Percentiles rank a stretch among this genome's conserved stretches.
Evolutionary conservation across 441 rosid genomes (phyloP).

Genomic region (Erodium moschatum): DNA sequence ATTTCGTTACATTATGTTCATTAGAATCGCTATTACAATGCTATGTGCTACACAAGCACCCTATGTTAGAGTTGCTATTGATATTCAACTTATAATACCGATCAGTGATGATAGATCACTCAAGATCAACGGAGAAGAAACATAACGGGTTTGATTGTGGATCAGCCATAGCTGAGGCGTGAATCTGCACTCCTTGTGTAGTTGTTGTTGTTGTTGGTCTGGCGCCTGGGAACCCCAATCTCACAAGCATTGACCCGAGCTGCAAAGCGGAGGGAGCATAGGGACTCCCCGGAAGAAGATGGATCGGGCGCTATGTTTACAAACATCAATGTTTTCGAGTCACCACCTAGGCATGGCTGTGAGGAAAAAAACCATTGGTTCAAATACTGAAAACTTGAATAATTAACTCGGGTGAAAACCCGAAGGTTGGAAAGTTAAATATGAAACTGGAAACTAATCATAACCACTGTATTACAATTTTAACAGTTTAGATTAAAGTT

Average conservation of each 20-base stretch:
- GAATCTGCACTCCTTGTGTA: conserved; percentile 13
- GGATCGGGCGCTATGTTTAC: conserved; percentile 23
- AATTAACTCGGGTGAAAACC: too few relatives aligned
- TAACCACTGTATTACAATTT: too few relatives aligned
- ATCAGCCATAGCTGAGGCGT: conserved; percentile 23
- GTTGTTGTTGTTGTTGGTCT: background rate
- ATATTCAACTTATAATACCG: background rate
- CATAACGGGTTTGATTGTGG: background rate
- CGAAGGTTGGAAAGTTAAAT: too few relatives aligned
- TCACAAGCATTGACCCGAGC: conserved; percentile 26
- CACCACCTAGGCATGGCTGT: conserved; percentile 29
- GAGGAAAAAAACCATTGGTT: background rate
- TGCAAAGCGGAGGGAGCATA: conserved; percentile 26
- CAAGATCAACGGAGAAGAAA: background rate
- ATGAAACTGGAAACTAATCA: too few relatives aligned
- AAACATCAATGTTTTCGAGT: conserved; percentile 25
- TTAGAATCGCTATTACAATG: background rate
- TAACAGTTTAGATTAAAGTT: too few relatives aligned
- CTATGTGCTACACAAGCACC: background rate
- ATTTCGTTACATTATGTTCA: background rate
- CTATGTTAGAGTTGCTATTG: conserved; percentile 38
- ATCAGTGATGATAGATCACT: background rate
- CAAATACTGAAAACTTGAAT: background rate
- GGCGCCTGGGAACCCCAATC: conserved; percentile 26
- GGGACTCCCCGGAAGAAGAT: conserved; percentile 23